Conservation (phyloP, 2,329 filamentous ascomycete species). For the Botrytis aclada region DNA sequence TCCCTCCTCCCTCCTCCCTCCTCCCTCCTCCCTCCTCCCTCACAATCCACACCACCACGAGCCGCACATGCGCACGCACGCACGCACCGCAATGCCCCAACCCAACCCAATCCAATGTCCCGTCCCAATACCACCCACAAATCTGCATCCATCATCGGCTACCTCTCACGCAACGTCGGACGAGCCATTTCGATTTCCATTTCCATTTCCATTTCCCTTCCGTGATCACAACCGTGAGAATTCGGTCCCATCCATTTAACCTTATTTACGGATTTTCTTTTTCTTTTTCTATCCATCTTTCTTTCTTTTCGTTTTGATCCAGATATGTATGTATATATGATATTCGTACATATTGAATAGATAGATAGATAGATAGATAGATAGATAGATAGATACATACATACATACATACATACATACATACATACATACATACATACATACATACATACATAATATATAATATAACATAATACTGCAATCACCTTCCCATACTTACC, state of each 20-base stretch:
- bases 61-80: neutral
- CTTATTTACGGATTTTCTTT: constrained; percentile 9
- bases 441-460: too few species aligned
- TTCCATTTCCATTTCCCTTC: neutral
- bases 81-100: neutral
- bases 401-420: too few species aligned
- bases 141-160: neutral
- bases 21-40: too few species aligned
- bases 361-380: neutral
- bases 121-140: too few species aligned
- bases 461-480: too few species aligned
- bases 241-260: too few species aligned
- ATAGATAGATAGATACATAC: too few species aligned
- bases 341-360: neutral
- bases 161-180: neutral
- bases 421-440: too few species aligned
- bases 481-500: too few species aligned
- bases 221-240: constrained; percentile 13
- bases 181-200: too few species aligned
- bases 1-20: too few species aligned
- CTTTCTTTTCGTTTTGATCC: neutral
- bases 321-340: neutral
- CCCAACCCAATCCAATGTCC: neutral
- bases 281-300: neutral
- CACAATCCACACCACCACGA: neutral